Base-by-base conservation (phyloP, 2,329 filamentous ascomycete genomes). In the Diplodia sapinea region DNA sequence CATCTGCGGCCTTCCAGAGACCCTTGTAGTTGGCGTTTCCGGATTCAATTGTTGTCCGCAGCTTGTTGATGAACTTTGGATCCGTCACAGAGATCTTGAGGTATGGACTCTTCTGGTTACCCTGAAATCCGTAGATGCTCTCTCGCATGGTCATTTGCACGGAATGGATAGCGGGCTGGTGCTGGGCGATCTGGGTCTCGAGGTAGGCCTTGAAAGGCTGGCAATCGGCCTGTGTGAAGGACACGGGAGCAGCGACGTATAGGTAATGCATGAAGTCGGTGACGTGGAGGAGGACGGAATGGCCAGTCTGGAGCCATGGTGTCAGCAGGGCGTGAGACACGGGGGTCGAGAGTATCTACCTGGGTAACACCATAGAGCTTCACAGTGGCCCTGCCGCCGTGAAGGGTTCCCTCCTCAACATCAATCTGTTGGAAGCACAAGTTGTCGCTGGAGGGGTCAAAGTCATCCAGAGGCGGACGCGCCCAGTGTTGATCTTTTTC, bases 361-460 rank as follows among this genome's bases (percentile, higher is more conserved):
- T 91, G 88, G 40, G 93, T 97, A 4, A 98, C 93, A 73, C 95
- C 95, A 80, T 98, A 99, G 23, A 99, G 85, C 82, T 95, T 96
- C 68, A 99, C 87, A 0, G 92, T 90, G 0, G 92, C 84, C 75
- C 84, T 89, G 23, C 92, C 92, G 59, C 91, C 91, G 76, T 90
- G 83, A 1, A 97, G 79, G 3, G 88, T 91, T 23, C 95, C 94
- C 78, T 99, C 94, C 76, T 98, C 94, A 1, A 89, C 91, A 75
- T 99, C 96, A 72, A 99, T 99, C 75, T 96, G 91, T 81, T 99
- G 95, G 76, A 99, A 98, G 71, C 87, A 88, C n/a, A 99, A 83
- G 71, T 82, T 89, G 71, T 95, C 88, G 43, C 81, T 87, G 64
- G 85, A 77, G 9, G 89, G 84, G 69, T 90, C 82, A 74, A 91